These are phyloP conservation scores for Cephaloascus fragrans DNA, from an alignment of 805 yeast genomes.

Conservation along the genomic window DNA sequence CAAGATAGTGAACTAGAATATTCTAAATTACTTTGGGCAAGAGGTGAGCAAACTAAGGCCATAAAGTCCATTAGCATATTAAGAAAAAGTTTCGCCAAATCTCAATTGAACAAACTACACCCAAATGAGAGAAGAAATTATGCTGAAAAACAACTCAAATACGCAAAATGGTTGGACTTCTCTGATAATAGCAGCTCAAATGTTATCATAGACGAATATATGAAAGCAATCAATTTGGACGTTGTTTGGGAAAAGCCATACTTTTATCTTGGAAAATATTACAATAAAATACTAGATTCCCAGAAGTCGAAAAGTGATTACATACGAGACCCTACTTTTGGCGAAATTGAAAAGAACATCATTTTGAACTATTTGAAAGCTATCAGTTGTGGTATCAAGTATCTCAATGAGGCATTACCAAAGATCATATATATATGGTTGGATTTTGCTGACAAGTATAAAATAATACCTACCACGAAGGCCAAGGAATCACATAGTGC, in stretches of 20 bases:
- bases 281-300: conserved; percentile 66
- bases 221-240: conserved; percentile 43
- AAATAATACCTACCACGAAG: conserved; percentile 9
- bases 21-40: conserved; percentile 79
- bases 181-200: conserved; percentile 77
- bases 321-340: conserved; percentile 15
- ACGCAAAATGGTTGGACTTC: conserved; percentile 80
- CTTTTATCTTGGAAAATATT: conserved; percentile 72
- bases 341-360: conserved; percentile 45
- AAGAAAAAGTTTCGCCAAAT: conserved; percentile 11
- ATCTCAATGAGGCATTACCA: conserved; percentile 77
- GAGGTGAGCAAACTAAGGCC: conserved; percentile 83
- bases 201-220: conserved; percentile 63
- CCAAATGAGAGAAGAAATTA: conserved; percentile 7
- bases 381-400: conserved; percentile 50
- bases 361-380: conserved; percentile 50
- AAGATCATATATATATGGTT: conserved; percentile 88
- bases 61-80: conserved; percentile 48
- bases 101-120: conserved; percentile 1
- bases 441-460: conserved; percentile 46
- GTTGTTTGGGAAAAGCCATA: conserved; percentile 68
- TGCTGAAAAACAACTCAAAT: conserved; percentile 54
- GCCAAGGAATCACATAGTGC: conserved; percentile 2
- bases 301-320: conserved; percentile 24
- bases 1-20: conserved; percentile 58